phyloP scores from a whole-genome alignment of 495 filamentous ascomycete genomes.

The Xylaria sp. region DNA sequence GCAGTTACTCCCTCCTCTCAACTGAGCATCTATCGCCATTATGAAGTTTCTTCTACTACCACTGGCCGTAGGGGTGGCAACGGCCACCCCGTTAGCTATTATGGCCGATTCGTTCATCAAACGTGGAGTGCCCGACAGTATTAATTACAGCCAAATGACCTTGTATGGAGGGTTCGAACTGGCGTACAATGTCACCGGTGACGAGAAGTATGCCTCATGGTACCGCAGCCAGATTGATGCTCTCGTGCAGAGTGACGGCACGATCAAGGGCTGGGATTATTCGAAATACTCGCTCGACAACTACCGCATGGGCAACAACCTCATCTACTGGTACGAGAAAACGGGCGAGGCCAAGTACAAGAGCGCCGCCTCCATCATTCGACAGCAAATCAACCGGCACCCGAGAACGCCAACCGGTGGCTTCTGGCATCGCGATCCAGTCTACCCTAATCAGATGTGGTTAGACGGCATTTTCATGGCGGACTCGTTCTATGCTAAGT shows the following conservation, averaged over 20 bases:
- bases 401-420: constrained; percentile 57
- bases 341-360: constrained; percentile 48
- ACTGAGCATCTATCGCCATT: background rate
- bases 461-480: constrained; percentile 64
- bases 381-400: constrained; percentile 55
- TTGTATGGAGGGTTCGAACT: constrained; percentile 49
- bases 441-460: constrained; percentile 65
- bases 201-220: constrained; percentile 43
- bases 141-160: constrained; percentile 48
- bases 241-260: constrained; percentile 47
- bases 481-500: constrained; percentile 57
- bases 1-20: background rate
- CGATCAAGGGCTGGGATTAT: constrained; percentile 47
- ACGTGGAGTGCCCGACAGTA: constrained; percentile 47
- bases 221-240: constrained; percentile 47
- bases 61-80: constrained; percentile 1
- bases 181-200: constrained; percentile 41
- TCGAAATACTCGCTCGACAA: constrained; percentile 58
- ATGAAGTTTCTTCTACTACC: constrained; percentile 20
- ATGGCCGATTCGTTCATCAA: constrained; percentile 53
- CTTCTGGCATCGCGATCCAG: constrained; percentile 58
- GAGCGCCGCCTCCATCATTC: constrained; percentile 50
- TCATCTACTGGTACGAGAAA: constrained; percentile 53
- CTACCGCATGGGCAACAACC: constrained; percentile 55
- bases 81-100: constrained; percentile 8